Evolutionary conservation across 371 early-diverging fungal species (phyloP).

Genomic region (Entomophthora muscae): DNA sequence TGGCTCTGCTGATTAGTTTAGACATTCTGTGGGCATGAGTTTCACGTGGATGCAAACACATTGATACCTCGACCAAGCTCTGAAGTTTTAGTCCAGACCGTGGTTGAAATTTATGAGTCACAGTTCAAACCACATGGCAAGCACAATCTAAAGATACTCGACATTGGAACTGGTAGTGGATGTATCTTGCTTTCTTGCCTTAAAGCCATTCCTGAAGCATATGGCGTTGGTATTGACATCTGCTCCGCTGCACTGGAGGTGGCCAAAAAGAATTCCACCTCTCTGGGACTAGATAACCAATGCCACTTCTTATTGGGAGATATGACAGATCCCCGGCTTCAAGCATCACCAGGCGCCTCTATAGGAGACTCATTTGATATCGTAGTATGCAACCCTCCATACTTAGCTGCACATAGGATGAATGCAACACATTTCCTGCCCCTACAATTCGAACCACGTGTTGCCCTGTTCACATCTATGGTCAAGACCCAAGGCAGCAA

Average conservation of each 20-base stretch:
- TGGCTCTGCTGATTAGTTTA: neutral
- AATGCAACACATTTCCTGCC: neutral
- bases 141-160: neutral
- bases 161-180: neutral
- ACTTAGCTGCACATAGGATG: neutral
- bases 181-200: constrained; percentile 1
- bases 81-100: neutral
- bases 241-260: neutral
- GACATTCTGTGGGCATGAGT: neutral
- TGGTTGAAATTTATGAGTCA: neutral
- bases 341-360: too few species aligned
- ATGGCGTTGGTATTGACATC: neutral
- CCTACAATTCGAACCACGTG: neutral
- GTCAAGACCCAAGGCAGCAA: neutral
- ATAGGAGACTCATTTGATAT: neutral
- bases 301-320: neutral
- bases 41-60: neutral
- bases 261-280: neutral
- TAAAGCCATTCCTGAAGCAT: neutral
- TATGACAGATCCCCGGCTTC: neutral
- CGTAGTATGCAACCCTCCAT: constrained; percentile 2
- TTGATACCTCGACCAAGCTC: constrained; percentile 1
- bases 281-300: neutral
- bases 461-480: neutral
- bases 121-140: neutral